Evolutionary conservation across 345 rosid genomes (phyloP), one percentile per base, ranked within the genome.

Genomic region (Aegle marmelos): DNA sequence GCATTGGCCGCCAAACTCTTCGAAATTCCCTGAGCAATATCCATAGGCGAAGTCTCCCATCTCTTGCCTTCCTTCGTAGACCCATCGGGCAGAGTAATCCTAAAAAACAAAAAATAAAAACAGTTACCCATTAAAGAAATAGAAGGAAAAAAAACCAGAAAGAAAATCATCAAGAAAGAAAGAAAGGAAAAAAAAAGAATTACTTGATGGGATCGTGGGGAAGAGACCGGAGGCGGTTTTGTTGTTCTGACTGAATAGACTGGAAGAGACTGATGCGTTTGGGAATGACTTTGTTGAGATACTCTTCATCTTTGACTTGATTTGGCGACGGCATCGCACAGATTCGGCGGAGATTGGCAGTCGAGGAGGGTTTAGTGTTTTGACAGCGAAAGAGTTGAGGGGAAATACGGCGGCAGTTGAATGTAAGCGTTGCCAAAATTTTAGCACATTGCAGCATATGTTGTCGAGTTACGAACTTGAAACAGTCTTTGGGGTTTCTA

Each of bases 31-130:
- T n/a, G 86, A 0, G 95, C 97, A 34, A 97, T 76, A 11, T 93
- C 97, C 88, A 89, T 73, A 0, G 98, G 99, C 25, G 94, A 79
- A 8, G 98, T 83, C 74, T 79, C 82, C 98, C 98, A 94, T 59
- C 78, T 91, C 86, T 85, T 90, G n/a, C 98, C 99, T 75, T 94
- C 98, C 89, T 91, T 94, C 80, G 92, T 92, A 3, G 80, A 79
- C 67, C 97, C 98, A 79, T 93, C 88, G 0, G 82, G 89, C 80
- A 94, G 85, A 2, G 91, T 87, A 72, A 94, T 83, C 93, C 98
- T 74, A 41, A 41, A 10, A 41, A 41, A 41, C 2, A 2, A 10
- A 48, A 78, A 39, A 34, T 7, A 68, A 64, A 73, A 53, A 27
- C 34, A 53, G 57, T 1, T 4, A 53, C 57, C 57, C 56, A 50